Base-by-base conservation (phyloP, 768 basidiomycete species). In the Suillus bovinus region DNA sequence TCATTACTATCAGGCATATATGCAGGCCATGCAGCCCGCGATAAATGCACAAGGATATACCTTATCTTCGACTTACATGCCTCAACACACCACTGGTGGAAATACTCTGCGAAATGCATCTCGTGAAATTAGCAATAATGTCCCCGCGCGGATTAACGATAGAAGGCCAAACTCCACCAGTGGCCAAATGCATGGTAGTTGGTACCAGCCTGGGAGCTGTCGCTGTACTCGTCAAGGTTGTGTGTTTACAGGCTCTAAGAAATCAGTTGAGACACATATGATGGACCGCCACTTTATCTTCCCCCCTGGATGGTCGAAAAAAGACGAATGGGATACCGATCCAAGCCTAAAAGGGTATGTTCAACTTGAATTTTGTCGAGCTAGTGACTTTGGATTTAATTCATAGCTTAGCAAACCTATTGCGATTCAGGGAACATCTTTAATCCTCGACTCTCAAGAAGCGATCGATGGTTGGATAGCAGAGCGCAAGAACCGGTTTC, bases 271-370 rank as follows among this genome's bases (percentile, higher is more conserved):
- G 72, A 80, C 78, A 33, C 93, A 95, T 69, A 89, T 86, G 86
- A 94, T 93, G 92, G 93, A 94, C 67, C 82, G 92, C n/a, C 93
- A 94, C 72, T 80, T 94, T 47, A 86, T 94, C 53, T 93, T 85
- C 66, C 93, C 93, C 27, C 81, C 84, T 49, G 88, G 86, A 24
- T 92, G 89, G 87, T 79, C 87, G 33, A 79, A 82, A 60, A 83
- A 79, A 69, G 61, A 72, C 39, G 88, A 88, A 34, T 93, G 91
- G 91, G 91, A 92, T 70, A 86, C 92, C 2, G 92, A 93, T 75
- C 90, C 89, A 17, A 88, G 85, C 73, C 79, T 94, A 58, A 91
- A 86, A 75, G 90, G 91, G 91, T 91, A 64, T 63, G 77, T 69
- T 16, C 24, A 22, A 64, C 36, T 58, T 57, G 1, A 52, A 13